phyloP scores from a whole-genome alignment of 2,329 filamentous ascomycete species.

The Fusarium camptoceras region DNA sequence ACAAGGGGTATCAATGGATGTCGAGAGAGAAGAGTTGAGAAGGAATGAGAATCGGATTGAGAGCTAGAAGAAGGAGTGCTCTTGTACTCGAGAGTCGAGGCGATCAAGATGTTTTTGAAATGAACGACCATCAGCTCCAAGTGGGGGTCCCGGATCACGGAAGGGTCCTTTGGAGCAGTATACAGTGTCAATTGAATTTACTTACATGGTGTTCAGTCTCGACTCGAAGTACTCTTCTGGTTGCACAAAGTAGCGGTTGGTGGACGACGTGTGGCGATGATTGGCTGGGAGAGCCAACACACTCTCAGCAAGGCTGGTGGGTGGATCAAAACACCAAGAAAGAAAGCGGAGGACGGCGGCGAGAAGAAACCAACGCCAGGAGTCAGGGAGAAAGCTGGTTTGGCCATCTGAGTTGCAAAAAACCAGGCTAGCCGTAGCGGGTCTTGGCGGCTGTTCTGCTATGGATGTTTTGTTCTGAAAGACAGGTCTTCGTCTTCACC shows the following conservation, averaged over 20 bases:
- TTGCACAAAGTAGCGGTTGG: constrained; percentile 15
- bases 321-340: constrained; percentile 38
- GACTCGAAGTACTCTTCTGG: constrained; percentile 23
- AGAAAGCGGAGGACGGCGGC: constrained; percentile 24
- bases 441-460: constrained; percentile 5
- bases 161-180: constrained; percentile 2
- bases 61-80: constrained; percentile 10
- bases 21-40: background rate
- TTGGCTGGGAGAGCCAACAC: constrained; percentile 16
- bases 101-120: constrained; percentile 37
- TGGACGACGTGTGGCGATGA: background rate
- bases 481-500: constrained; percentile 8
- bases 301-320: constrained; percentile 32
- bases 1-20: background rate
- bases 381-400: constrained; percentile 14
- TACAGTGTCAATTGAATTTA: constrained; percentile 23
- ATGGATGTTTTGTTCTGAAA: background rate
- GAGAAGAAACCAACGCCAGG: constrained; percentile 1
- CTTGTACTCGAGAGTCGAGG: constrained; percentile 26
- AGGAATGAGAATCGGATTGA: constrained; percentile 12
- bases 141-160: constrained; percentile 28
- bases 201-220: constrained; percentile 10
- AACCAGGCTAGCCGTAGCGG: constrained; percentile 22
- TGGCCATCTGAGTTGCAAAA: background rate
- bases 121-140: constrained; percentile 8